phyloP scores from a whole-genome alignment of 805 yeast species.

The Myxozyma udenii region DNA sequence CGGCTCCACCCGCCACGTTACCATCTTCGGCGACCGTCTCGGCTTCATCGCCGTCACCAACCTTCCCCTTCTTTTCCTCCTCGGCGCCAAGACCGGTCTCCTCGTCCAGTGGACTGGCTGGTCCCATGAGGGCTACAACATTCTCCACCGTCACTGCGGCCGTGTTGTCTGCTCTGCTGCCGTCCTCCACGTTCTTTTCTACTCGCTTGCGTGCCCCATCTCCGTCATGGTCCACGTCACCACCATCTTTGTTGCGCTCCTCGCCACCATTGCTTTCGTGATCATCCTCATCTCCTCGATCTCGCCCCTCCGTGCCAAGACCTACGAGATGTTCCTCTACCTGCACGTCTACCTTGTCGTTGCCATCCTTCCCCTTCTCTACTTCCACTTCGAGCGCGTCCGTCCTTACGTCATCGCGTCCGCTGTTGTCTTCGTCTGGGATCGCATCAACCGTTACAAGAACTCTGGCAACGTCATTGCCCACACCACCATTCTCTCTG shows the following conservation, averaged over 20 bases:
- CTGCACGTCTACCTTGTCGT: conserved; percentile 30
- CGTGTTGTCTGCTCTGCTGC: conserved; percentile 29
- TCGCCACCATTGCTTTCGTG: conserved; percentile 24
- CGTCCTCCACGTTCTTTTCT: conserved; percentile 26
- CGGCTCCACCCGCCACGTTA: conserved; percentile 27
- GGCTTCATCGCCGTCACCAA: conserved; percentile 28
- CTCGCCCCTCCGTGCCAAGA: conserved; percentile 28
- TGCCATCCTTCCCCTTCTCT: conserved; percentile 28
- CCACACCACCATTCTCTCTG: conserved; percentile 27
- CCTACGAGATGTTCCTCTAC: conserved; percentile 28
- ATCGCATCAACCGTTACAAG: conserved; percentile 28
- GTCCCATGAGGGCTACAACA: conserved; percentile 31
- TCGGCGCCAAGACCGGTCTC: conserved; percentile 30
- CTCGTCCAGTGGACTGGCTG: conserved; percentile 31
- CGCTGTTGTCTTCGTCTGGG: conserved; percentile 30
- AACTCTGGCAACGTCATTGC: conserved; percentile 25
- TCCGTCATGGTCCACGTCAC: conserved; percentile 29
- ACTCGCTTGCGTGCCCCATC: conserved; percentile 28
- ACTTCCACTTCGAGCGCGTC: conserved; percentile 30
- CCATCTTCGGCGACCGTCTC: conserved; percentile 30
- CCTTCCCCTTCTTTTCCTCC: conserved; percentile 30
- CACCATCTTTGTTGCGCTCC: conserved; percentile 27
- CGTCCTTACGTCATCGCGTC: conserved; percentile 30
- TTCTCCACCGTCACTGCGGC: conserved; percentile 29
- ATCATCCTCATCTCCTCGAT: conserved; percentile 28